Evolutionary conservation across 176 grass and related monocot genomes (phyloP).

Genomic region (bread wheat (Triticum aestivum)): IWGSC_CS_RefSeq_v2.1 NC_057796.1:211102201-211102700

Average conservation of each 20-base stretch:
- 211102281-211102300: constrained; percentile 88
- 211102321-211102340: constrained; percentile 80
- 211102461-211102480: constrained; percentile 91
- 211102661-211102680: constrained; percentile 75
- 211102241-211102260: constrained; percentile 68
- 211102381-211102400: constrained; percentile 78
- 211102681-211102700: constrained; percentile 83
- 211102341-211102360: constrained; percentile 64
- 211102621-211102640: constrained; percentile 53
- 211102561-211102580: neutral
- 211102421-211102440: constrained; percentile 60
- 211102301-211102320: constrained; percentile 96
- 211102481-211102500: constrained; percentile 51
- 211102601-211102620: neutral
- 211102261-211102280: constrained; percentile 65
- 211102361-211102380: constrained; percentile 82
- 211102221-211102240: constrained; percentile 72
- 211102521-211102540: constrained; percentile 44
- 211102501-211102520: constrained; percentile 37
- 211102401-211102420: constrained; percentile 70
- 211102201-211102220: constrained; percentile 54
- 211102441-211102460: constrained; percentile 64
- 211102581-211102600: neutral
- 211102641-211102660: constrained; percentile 71
- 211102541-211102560: constrained; percentile 53